Evolutionary conservation across 495 filamentous ascomycete genomes (phyloP).

Genomic region (Tuber indicum): DNA sequence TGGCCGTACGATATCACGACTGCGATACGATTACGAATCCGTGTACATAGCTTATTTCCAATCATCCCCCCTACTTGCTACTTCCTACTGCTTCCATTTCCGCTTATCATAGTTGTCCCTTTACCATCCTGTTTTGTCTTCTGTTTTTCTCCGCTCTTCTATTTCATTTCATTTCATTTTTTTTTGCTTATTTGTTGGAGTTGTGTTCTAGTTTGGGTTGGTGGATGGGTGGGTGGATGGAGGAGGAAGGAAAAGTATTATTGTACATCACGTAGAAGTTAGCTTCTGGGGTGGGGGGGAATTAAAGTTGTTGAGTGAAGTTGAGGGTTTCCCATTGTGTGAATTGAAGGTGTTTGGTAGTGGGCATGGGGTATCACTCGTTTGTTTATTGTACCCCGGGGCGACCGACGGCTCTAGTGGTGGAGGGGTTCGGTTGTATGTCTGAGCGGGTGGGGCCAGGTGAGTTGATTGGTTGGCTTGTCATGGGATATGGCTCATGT

Average conservation of each 20-base stretch:
- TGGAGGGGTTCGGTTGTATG: not conserved
- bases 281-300: not conserved
- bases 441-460: not conserved
- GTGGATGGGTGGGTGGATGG: not conserved
- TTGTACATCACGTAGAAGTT: constrained; percentile 1
- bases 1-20: constrained; percentile 2
- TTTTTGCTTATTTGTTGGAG: not conserved
- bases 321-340: not conserved
- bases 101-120: not conserved
- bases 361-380: constrained; percentile 3
- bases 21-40: not conserved
- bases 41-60: not conserved
- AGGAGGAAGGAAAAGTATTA: not conserved
- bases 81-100: not conserved
- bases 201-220: not conserved
- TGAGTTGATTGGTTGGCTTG: not conserved
- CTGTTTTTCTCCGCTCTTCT: not conserved
- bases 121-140: not conserved
- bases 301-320: not conserved
- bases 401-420: not conserved
- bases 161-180: not conserved
- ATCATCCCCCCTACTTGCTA: not conserved
- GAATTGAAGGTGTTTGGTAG: not conserved
- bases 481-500: not conserved
- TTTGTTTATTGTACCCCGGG: not conserved